Conservation (phyloP, 257 asterid genomes). For the Nyctanthes arbortristis region DNA sequence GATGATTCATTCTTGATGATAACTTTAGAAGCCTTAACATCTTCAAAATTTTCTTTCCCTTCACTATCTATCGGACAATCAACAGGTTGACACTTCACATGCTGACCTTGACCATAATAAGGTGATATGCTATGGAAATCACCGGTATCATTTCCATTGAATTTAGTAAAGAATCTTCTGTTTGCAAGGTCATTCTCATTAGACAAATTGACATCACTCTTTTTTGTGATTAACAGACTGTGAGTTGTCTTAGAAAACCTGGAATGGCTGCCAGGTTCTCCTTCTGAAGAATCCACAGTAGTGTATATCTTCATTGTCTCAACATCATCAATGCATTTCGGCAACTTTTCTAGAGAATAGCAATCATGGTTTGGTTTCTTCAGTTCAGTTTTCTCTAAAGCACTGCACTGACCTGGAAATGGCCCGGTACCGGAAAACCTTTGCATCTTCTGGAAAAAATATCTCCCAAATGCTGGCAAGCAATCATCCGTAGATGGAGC, state of each 20-base stretch:
- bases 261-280: slow-evolving; percentile 32
- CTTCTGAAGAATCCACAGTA: slow-evolving; percentile 35
- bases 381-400: slow-evolving; percentile 24
- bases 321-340: slow-evolving; percentile 30
- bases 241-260: slow-evolving; percentile 55
- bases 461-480: slow-evolving; percentile 24
- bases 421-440: slow-evolving; percentile 19
- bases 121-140: slow-evolving; percentile 31
- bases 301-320: slow-evolving; percentile 55
- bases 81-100: slow-evolving; percentile 39
- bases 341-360: slow-evolving; percentile 38
- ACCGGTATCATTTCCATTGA: slow-evolving; percentile 28
- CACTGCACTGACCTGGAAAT: slow-evolving; percentile 15
- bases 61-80: slow-evolving; percentile 42
- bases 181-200: slow-evolving; percentile 32
- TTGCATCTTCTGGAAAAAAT: slow-evolving; percentile 30
- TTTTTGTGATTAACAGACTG: slow-evolving; percentile 42
- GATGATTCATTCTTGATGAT: slow-evolving; percentile 59
- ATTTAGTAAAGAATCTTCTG: slow-evolving; percentile 21
- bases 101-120: slow-evolving; percentile 33
- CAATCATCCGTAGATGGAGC: slow-evolving; percentile 27
- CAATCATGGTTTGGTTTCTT: slow-evolving; percentile 20
- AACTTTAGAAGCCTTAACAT: slow-evolving; percentile 28
- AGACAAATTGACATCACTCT: slow-evolving; percentile 36
- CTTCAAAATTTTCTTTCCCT: slow-evolving; percentile 33